Evolutionary conservation across 176 grass and related monocot species (phyloP).

Genomic region (Themeda triandra): DNA sequence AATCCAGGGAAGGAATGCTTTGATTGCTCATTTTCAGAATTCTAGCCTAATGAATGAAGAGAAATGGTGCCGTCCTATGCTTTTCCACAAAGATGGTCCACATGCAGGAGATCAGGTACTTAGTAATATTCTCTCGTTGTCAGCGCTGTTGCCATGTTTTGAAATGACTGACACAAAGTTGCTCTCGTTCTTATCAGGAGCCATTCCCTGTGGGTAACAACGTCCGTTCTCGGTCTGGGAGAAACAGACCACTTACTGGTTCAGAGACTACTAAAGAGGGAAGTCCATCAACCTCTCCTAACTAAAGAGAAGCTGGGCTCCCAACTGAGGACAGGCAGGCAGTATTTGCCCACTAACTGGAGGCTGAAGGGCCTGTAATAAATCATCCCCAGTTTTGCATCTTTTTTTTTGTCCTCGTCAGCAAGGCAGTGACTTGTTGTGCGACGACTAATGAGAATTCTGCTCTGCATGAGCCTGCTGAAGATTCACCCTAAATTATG

Average conservation of each 20-base stretch:
- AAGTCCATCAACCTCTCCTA: constrained; percentile 28
- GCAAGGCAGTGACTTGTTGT: background rate
- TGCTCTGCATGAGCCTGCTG: constrained; percentile 6
- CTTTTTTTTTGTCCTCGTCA: constrained; percentile 21
- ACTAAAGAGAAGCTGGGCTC: constrained; percentile 21
- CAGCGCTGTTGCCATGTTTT: background rate
- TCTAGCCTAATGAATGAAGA: constrained; percentile 98
- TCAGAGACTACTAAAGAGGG: constrained; percentile 31
- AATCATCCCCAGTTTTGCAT: constrained; percentile 35
- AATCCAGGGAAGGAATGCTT: constrained; percentile 83
- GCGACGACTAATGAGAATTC: background rate
- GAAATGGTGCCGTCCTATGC: constrained; percentile 83
- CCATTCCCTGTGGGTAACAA: constrained; percentile 69
- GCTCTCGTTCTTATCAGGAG: constrained; percentile 36
- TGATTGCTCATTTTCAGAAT: constrained; percentile 91
- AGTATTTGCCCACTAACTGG: constrained; percentile 9
- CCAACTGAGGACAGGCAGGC: constrained; percentile 5
- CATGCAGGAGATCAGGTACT: constrained; percentile 82
- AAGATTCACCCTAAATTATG: constrained; percentile 7
- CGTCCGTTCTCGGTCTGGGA: constrained; percentile 42
- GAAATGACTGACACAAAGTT: background rate
- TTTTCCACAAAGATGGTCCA: constrained; percentile 91
- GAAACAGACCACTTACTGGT: constrained; percentile 34
- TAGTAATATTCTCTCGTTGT: background rate
- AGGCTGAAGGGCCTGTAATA: constrained; percentile 32